Conservation (phyloP, 2,329 filamentous ascomycete genomes). For the Fusarium clavum region DNA sequence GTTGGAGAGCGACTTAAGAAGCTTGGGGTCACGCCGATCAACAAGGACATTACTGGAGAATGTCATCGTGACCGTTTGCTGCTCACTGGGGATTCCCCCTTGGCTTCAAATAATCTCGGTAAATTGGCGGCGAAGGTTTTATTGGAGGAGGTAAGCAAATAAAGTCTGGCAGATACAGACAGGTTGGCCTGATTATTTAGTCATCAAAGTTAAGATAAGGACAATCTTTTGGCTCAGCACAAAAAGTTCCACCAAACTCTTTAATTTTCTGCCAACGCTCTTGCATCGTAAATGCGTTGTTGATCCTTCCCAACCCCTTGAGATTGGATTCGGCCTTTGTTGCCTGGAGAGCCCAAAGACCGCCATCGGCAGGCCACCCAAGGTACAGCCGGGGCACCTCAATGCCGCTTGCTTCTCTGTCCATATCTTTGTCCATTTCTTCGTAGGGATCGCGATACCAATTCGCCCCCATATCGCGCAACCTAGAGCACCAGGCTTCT, state of each 20-base stretch:
- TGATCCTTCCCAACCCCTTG: too few relatives aligned
- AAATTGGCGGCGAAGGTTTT: background rate
- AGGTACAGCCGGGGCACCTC: too few relatives aligned
- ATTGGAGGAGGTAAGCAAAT: background rate
- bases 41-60: constrained; percentile 3
- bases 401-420: too few relatives aligned
- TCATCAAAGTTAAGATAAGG: background rate
- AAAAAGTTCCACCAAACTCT: background rate
- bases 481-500: too few relatives aligned
- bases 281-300: background rate
- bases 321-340: too few relatives aligned
- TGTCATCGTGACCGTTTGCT: background rate
- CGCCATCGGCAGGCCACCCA: too few relatives aligned
- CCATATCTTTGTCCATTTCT: too few relatives aligned
- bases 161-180: too few relatives aligned
- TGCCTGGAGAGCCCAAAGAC: too few relatives aligned
- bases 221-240: background rate
- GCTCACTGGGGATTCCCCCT: background rate
- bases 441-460: too few relatives aligned
- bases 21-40: background rate
- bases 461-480: too few relatives aligned
- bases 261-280: background rate
- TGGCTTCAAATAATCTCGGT: constrained; percentile 1
- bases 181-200: too few relatives aligned
- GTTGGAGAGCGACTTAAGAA: background rate